Base-by-base conservation (phyloP, 2,329 filamentous ascomycete genomes). In the Chaetomiaceae sp. region DNA sequence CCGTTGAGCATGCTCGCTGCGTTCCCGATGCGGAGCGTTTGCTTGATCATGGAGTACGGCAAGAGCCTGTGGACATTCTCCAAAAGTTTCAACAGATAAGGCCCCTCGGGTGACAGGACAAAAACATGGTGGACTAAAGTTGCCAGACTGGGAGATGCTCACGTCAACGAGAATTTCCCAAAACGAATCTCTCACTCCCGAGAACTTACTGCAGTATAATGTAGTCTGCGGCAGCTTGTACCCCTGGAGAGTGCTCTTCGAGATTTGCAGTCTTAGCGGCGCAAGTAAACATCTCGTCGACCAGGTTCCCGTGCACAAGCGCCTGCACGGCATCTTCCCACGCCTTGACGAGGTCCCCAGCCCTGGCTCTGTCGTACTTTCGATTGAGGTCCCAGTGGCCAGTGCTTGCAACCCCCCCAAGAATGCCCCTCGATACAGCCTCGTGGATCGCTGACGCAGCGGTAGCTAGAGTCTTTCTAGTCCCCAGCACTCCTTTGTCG, bases 1-100 rank as follows among this genome's bases (percentile, higher is more conserved):
- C 77, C 87, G 61, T 78, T 86, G 50, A 92, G 83, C 87, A 93
- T 91, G 17, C 82, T 86, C 1, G 87, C 87, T 0, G 87, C 87
- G 63, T 92, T 93, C 5, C 87, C 85, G 13, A 91, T 76, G 35
- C 82, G 80, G 4, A 93, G 70, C 0, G 86, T 89, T 65, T 91
- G 86, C 53, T 83, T 78, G 44, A 91, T 75, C 56, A 89, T 72
- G 37, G 78, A 75, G 64, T 90, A 92, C 0, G 87, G 87, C 0
- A 89, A 69, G 50, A 91, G 72, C 49, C 77, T 80, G 65, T 91
- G 83, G 10, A 85, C 75, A 56, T 81, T 87, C 50, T 85, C 82
- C 25, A 89, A 68, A 34, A 91, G 76, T 52, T 84, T 85, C 17
- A 89, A 70, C 21, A 92, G 70, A 55, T 87, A 87, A 35, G 83